These are phyloP conservation scores for Irpex lacteus DNA, from an alignment of 1,284 basidiomycete genomes.

Conservation along the genomic window DNA sequence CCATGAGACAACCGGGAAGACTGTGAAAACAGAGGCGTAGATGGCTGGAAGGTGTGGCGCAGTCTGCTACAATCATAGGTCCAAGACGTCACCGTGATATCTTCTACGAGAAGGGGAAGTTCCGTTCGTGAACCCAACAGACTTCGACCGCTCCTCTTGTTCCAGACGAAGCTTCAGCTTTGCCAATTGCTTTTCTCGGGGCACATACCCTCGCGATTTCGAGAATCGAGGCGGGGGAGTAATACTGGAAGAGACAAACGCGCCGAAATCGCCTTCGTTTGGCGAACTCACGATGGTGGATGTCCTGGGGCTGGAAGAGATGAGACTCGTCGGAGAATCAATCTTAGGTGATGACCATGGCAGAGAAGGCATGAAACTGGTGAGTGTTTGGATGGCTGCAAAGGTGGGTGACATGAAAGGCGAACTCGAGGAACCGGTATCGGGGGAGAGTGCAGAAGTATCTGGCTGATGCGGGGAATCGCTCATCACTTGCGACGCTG, in stretches of 20 bases:
- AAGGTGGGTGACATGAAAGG: slow-evolving; percentile 50
- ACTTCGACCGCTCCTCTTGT: slow-evolving; percentile 30
- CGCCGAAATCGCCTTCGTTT: slow-evolving; percentile 12
- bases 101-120: slow-evolving; percentile 36
- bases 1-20: slow-evolving; percentile 20
- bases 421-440: slow-evolving; percentile 20
- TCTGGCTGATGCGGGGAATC: neutral
- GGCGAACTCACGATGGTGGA: slow-evolving; percentile 18
- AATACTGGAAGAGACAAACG: neutral
- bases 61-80: slow-evolving; percentile 6
- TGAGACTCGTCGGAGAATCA: slow-evolving; percentile 6
- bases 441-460: neutral
- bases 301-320: slow-evolving; percentile 25
- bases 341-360: slow-evolving; percentile 32
- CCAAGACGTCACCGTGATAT: slow-evolving; percentile 38
- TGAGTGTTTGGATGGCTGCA: slow-evolving; percentile 49
- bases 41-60: neutral
- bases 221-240: neutral
- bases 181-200: slow-evolving; percentile 61
- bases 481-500: slow-evolving; percentile 19
- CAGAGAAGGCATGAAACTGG: slow-evolving; percentile 58
- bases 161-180: slow-evolving; percentile 54
- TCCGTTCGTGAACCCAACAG: slow-evolving; percentile 1
- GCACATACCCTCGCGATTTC: slow-evolving; percentile 43
- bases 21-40: neutral